Percentiles rank a stretch among this genome's conserved stretches.
These are phyloP conservation scores for Talaromyces sp. DNA, from an alignment of 2,329 filamentous ascomycete species.

Conservation along the genomic window DNA sequence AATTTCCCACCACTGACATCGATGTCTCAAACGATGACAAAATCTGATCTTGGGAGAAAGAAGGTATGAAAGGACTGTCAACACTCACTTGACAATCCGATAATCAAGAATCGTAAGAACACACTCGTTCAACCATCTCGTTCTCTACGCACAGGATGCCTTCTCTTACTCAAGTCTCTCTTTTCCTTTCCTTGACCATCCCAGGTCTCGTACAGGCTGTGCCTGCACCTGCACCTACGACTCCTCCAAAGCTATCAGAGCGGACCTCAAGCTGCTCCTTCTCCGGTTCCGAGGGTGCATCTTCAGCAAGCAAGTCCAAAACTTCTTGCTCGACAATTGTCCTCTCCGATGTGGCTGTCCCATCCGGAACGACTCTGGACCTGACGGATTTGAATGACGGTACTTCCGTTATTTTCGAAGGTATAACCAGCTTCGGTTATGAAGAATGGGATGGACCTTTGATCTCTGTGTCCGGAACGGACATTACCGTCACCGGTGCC, in stretches of 20 bases:
- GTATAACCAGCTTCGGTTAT: slow-evolving; percentile 65
- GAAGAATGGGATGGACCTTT: slow-evolving; percentile 65
- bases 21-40: too few relatives aligned
- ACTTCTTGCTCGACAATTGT: slow-evolving; percentile 35
- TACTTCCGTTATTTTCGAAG: slow-evolving; percentile 38
- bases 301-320: slow-evolving; percentile 28
- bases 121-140: not conserved
- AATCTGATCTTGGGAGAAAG: too few relatives aligned
- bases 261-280: not conserved
- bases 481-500: slow-evolving; percentile 55
- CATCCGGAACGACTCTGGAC: slow-evolving; percentile 36
- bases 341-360: slow-evolving; percentile 35
- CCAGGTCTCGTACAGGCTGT: not conserved
- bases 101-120: not conserved
- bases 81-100: not conserved
- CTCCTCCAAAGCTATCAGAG: not conserved
- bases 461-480: slow-evolving; percentile 59
- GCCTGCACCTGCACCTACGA: not conserved
- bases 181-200: not conserved
- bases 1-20: not conserved
- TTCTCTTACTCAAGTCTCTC: not conserved
- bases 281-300: slow-evolving; percentile 21
- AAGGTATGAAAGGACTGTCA: not conserved
- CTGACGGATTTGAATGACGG: slow-evolving; percentile 24
- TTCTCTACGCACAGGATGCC: not conserved